Percentiles rank a stretch among this genome's conserved stretches.
These are phyloP conservation scores for Marchantia paleacea DNA, from an alignment of 225 moss, liverwort and hornwort species.

Conservation along the genomic window DNA sequence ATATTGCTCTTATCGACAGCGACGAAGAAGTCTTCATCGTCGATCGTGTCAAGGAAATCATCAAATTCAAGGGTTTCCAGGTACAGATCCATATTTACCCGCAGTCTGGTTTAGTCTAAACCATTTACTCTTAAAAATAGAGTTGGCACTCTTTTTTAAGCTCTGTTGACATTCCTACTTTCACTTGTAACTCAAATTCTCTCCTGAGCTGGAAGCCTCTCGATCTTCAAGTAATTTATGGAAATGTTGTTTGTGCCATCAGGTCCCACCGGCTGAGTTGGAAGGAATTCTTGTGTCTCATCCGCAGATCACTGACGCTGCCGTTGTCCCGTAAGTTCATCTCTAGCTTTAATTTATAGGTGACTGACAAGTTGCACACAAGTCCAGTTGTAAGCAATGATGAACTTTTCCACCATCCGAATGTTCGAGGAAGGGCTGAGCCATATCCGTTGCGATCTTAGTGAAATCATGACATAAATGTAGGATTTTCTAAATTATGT, in stretches of 20 bases:
- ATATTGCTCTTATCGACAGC: slow-evolving; percentile 71
- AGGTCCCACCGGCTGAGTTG: slow-evolving; percentile 89
- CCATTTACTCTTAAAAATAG: neutral
- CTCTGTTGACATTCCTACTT: neutral
- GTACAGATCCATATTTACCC: slow-evolving; percentile 14
- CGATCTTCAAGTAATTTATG: neutral
- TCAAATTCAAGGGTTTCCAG: slow-evolving; percentile 95
- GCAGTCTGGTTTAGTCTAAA: too few species aligned
- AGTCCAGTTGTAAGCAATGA: too few species aligned
- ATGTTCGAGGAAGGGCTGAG: too few species aligned
- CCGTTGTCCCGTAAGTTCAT: slow-evolving; percentile 69
- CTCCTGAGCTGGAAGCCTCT: neutral
- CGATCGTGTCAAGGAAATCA: slow-evolving; percentile 93
- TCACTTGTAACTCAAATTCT: too few species aligned
- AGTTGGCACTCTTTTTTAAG: neutral
- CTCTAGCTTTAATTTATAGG: too few species aligned
- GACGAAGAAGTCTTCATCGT: slow-evolving; percentile 93
- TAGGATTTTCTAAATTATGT: too few species aligned
- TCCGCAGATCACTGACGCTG: slow-evolving; percentile 62
- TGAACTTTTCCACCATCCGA: too few species aligned
- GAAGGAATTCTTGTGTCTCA: slow-evolving; percentile 66
- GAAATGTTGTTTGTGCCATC: neutral
- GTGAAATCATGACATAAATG: too few species aligned
- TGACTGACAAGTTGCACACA: too few species aligned
- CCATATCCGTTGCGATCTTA: too few species aligned